Conservation (phyloP, 2,329 filamentous ascomycete genomes). For the Tolypocladium tundrense region DNA sequence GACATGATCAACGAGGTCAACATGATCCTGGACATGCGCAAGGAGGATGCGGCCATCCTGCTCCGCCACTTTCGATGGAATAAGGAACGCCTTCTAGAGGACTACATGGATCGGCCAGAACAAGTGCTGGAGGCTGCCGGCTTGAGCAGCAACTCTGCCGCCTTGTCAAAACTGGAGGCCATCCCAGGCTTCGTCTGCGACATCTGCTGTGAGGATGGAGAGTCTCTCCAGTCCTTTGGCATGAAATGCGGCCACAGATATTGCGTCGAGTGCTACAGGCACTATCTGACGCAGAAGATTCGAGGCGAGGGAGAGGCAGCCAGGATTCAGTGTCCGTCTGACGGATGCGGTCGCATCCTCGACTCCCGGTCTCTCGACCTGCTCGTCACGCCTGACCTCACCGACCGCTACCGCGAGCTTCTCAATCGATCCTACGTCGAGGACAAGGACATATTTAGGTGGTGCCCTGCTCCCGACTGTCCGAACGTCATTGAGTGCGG, state of each 20-base stretch:
- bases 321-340: conserved; percentile 83
- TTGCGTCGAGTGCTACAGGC: conserved; percentile 83
- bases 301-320: conserved; percentile 91
- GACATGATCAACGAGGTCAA: conserved; percentile 83
- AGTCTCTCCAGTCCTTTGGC: conserved; percentile 71
- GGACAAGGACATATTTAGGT: conserved; percentile 89
- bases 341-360: conserved; percentile 80
- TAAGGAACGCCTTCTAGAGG: conserved; percentile 86
- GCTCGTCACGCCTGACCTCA: conserved; percentile 50
- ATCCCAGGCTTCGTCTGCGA: conserved; percentile 78
- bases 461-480: conserved; percentile 98
- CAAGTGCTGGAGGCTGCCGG: conserved; percentile 78
- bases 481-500: conserved; percentile 82
- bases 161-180: conserved; percentile 56
- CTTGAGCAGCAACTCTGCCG: conserved; percentile 53
- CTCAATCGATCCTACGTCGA: conserved; percentile 94
- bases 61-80: conserved; percentile 90
- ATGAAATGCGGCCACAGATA: conserved; percentile 94
- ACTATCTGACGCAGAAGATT: conserved; percentile 89
- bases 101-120: conserved; percentile 85
- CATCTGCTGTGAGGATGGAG: conserved; percentile 88
- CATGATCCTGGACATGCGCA: conserved; percentile 77
- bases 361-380: conserved; percentile 81
- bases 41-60: conserved; percentile 84
- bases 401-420: conserved; percentile 65